Evolutionary conservation across 163 green algal genomes (phyloP), one percentile per base, ranked within the genome.

Genomic region (Scenedesmus sp.): DNA sequence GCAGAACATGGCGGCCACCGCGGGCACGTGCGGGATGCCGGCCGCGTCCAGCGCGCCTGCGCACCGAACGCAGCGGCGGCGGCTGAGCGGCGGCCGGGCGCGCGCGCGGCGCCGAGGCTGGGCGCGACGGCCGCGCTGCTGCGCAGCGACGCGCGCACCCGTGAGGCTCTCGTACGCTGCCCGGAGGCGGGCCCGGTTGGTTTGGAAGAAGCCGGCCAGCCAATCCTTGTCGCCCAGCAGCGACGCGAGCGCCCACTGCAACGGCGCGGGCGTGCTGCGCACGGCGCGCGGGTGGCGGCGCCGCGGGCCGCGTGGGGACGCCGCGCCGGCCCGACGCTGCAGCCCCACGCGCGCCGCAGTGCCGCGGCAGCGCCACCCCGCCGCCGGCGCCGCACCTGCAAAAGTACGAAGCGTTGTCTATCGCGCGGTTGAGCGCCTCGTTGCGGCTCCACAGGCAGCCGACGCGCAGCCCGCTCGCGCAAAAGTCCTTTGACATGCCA

Each of bases 401-500:
- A 28, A 81, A 76, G 22, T 65, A 76, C n/a, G 33, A 44, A 3
- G 64, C 14, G 29, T 63, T 76, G 36, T 33, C 60, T n/a, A 80
- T 58, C 11, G 53, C 29, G 2, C 53, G 64, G 36, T 34, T 29
- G n/a, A 80, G 63, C 11, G 53, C 29, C 3, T 45, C 7, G 84
- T 93, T 96, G 9, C 82, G 70, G 3, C 82, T 92, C 77, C 90
- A 88, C 18, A 96, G 77, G 58, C 80, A 81, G 18, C 93, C 93
- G 15, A 96, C 70, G 4, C 92, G 76, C 70, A 96, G 79, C 2
- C 93, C 93, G 13, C 71, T 89, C 28, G 75, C 88, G 78, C 91
- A 95, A 67, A 92, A 94, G 81, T 97, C 92, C 77, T 97, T 97
- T 75, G 67, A 88, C 42, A 96, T 28, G 2, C 93, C 92, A 60